Base-by-base conservation (phyloP, 805 yeast genomes). In the Pichia scutulata region DNA sequence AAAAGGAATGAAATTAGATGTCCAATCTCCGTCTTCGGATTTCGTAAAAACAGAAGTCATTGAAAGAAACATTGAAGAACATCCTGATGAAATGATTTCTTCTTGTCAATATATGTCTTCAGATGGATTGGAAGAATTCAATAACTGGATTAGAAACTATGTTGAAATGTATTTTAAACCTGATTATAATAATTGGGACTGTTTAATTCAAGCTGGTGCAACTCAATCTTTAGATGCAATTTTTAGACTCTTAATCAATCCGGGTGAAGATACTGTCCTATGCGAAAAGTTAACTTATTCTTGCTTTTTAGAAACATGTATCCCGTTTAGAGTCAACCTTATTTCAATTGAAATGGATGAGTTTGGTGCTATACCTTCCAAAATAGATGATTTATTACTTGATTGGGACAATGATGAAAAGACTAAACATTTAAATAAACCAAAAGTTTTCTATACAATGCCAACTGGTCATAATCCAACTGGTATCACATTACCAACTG, bases 171-270 rank as follows among this genome's bases (percentile, higher is more conserved):
- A 71, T 49, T 82, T 77, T 61, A 60, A 63, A 22, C 73, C 74
- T n/a, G 67, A 67, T 4, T 78, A 76, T 53, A 58, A 60, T 14
- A 74, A 84, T 64, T 90, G 96, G 96, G 83, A 77, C 56, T 66
- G 80, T 33, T 68, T 89, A 37, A 68, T 82, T 56, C 78, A 88
- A 46, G 77, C 83, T 13, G 98, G 98, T 56, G 88, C 87, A 71
- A 90, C 97, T n/a, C 88, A 86, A 67, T 78, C 87, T 7, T 83
- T 95, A 84, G 97, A 90, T 60, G 77, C 93, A 3, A 74, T 82
- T 23, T 75, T 92, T 62, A 78, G 97, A 67, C 80, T 90, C 30
- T 80, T 92, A 61, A 74, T 82, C 60, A 71, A 81, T 62, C 80
- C 84, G 52, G 95, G 92, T 41, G 61, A 54, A 36, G 99, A 92